A percentile compares a stretch with the other conserved stretches of the same genome.
phyloP scores from a whole-genome alignment of 176 grass and related monocot species.

The Canna indica region DNA sequence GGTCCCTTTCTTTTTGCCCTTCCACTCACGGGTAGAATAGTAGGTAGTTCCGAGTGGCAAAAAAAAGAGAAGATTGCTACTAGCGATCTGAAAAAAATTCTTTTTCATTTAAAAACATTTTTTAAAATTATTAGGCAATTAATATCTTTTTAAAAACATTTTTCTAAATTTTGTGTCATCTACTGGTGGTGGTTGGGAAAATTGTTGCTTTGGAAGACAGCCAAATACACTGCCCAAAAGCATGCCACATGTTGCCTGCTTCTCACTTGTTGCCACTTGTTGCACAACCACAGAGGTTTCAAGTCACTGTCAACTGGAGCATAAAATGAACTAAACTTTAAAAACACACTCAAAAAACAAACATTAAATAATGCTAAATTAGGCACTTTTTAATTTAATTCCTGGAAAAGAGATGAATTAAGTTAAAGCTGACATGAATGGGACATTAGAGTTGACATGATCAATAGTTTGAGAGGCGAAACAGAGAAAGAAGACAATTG shows the following conservation, averaged over 20 bases:
- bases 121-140: too few species aligned
- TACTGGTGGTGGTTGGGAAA: neutral
- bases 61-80: too few species aligned
- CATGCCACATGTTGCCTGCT: neutral
- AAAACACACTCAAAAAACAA: neutral
- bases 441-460: neutral
- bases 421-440: neutral
- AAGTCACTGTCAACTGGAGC: neutral
- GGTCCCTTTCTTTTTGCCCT: too few species aligned
- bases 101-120: neutral
- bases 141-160: too few species aligned
- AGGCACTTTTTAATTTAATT: neutral
- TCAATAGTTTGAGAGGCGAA: neutral
- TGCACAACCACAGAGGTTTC: neutral
- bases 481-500: neutral
- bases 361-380: neutral
- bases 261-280: neutral
- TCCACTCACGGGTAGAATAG: too few species aligned
- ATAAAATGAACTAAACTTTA: neutral
- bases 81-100: neutral
- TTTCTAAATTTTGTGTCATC: neutral
- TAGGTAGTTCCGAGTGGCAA: too few species aligned
- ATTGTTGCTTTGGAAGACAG: neutral
- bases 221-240: neutral
- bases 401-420: neutral